phyloP scores from a whole-genome alignment of 2,329 filamentous ascomycete genomes.

The Diaporthe vexans region DNA sequence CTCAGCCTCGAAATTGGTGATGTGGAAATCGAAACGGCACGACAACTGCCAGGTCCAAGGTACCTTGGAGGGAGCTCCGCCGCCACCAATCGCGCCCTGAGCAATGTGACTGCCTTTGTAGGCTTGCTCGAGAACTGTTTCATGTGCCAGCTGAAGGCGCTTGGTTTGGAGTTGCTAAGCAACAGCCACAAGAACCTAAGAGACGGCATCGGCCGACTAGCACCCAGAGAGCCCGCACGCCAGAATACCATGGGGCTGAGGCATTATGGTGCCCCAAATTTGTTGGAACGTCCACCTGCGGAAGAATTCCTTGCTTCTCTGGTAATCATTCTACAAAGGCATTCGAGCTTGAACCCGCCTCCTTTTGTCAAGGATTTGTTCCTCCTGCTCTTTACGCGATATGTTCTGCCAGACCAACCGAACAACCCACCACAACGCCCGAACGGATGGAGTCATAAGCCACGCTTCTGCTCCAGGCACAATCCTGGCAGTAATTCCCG shows the following conservation, averaged over 20 bases:
- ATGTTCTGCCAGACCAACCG: conserved; percentile 7
- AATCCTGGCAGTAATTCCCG: neutral
- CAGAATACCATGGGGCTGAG: neutral
- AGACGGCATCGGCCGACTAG: neutral
- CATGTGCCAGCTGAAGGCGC: neutral
- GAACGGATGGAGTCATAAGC: neutral
- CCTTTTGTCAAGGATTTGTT: neutral
- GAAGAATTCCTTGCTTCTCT: conserved; percentile 6
- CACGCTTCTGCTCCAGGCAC: neutral
- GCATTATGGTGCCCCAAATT: neutral
- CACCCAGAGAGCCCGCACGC: neutral
- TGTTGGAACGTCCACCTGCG: neutral
- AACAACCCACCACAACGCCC: neutral
- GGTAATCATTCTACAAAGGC: neutral
- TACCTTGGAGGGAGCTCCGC: neutral
- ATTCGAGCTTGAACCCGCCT: neutral
- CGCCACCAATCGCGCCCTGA: neutral
- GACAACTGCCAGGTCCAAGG: neutral
- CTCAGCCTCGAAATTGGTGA: conserved; percentile 1
- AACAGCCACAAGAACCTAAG: neutral
- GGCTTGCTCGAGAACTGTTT: neutral
- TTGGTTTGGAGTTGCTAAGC: neutral
- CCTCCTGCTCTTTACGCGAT: neutral
- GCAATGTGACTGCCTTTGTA: neutral
- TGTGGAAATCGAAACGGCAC: neutral